phyloP scores from a whole-genome alignment of 164 flowering plant species.

The Vitis vinifera region DNA sequence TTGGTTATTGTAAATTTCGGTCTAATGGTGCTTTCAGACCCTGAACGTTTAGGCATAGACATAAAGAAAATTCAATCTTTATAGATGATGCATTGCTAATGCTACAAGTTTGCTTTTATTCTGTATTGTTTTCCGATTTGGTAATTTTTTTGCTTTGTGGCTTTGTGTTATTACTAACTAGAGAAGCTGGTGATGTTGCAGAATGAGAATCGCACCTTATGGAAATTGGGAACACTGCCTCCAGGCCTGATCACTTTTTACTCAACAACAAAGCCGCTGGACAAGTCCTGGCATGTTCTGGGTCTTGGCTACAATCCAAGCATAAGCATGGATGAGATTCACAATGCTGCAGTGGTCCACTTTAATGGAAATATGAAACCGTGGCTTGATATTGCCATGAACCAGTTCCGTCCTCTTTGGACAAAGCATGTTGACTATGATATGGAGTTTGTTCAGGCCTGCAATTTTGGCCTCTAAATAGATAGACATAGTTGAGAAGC shows the following conservation, averaged over 20 bases:
- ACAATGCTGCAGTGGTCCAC: constrained; percentile 50
- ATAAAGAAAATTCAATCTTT: background rate
- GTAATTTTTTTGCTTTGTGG: background rate
- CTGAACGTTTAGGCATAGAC: too few relatives aligned
- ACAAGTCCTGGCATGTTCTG: constrained; percentile 54
- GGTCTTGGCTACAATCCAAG: constrained; percentile 54
- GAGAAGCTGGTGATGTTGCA: constrained; percentile 23
- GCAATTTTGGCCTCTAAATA: constrained; percentile 41
- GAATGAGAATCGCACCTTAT: constrained; percentile 49
- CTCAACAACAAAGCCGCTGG: constrained; percentile 50
- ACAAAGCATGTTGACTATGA: constrained; percentile 47
- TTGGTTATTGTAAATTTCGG: too few relatives aligned
- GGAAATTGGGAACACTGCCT: constrained; percentile 52
- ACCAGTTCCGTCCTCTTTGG: constrained; percentile 46
- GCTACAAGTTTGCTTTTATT: background rate
- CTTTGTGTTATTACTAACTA: background rate
- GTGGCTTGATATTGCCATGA: constrained; percentile 58
- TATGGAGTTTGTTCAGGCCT: constrained; percentile 45
- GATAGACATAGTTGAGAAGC: background rate
- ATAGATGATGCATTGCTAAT: background rate
- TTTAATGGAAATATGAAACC: constrained; percentile 61
- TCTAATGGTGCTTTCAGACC: too few relatives aligned
- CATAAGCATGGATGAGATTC: constrained; percentile 51
- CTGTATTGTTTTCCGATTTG: background rate
- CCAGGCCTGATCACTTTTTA: constrained; percentile 53